Percentiles rank a stretch among this genome's conserved stretches.
phyloP scores from a whole-genome alignment of 257 asterid species.

The Penstemon barbatus region DNA sequence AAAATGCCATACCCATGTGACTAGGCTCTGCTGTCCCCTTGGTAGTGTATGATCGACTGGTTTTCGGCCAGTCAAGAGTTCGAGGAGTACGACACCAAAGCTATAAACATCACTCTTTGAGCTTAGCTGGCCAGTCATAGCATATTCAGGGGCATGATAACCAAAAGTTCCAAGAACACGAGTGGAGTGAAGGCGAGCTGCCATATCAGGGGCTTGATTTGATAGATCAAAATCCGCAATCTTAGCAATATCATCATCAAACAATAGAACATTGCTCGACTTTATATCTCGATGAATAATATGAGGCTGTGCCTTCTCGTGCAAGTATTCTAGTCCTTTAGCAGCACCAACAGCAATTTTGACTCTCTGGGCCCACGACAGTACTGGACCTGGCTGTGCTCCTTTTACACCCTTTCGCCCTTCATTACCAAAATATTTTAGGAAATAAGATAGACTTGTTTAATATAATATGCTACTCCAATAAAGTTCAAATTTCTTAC shows the following conservation, averaged over 20 bases:
- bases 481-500: constrained; percentile 10
- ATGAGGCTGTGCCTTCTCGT: constrained; percentile 73
- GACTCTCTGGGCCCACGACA: constrained; percentile 69
- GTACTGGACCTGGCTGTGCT: constrained; percentile 77
- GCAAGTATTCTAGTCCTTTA: constrained; percentile 74
- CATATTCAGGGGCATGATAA: constrained; percentile 44
- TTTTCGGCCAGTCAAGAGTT: constrained; percentile 76
- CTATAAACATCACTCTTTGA: constrained; percentile 80
- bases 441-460: no score
- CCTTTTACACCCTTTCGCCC: constrained; percentile 84
- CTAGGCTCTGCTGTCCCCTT: constrained; percentile 79
- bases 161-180: constrained; percentile 88
- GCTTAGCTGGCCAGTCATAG: constrained; percentile 69
- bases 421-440: constrained; percentile 23
- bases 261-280: constrained; percentile 75
- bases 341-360: constrained; percentile 84
- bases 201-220: constrained; percentile 78
- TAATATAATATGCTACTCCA: no score
- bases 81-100: constrained; percentile 80
- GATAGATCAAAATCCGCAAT: constrained; percentile 79
- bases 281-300: constrained; percentile 76
- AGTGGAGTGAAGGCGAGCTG: constrained; percentile 88
- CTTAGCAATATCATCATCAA: constrained; percentile 72
- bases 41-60: constrained; percentile 82
- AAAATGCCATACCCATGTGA: constrained; percentile 64